phyloP scores from a whole-genome alignment of 176 grass and related monocot species.

The Urochloa ruziziensis region DNA sequence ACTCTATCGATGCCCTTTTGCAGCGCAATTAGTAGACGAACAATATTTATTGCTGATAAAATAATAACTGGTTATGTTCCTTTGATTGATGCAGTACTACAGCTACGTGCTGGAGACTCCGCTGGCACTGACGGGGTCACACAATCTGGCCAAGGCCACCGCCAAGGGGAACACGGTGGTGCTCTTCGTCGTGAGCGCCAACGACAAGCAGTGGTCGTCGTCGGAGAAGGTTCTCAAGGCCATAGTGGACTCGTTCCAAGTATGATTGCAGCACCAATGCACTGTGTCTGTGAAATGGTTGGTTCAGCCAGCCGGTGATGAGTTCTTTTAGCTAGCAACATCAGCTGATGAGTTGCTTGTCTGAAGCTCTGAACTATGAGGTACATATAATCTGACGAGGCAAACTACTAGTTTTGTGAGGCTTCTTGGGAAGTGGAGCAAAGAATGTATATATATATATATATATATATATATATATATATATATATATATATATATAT shows the following conservation, averaged over 20 bases:
- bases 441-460: too few species aligned
- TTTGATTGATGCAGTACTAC: conserved; percentile 74
- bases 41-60: too few species aligned
- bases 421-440: background rate
- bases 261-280: conserved; percentile 37
- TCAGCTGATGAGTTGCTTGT: background rate
- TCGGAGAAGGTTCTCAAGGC: conserved; percentile 74
- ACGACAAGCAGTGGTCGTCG: conserved; percentile 77
- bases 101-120: conserved; percentile 92
- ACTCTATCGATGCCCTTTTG: background rate
- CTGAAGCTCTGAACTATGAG: background rate
- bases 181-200: conserved; percentile 92
- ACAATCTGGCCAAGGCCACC: conserved; percentile 97
- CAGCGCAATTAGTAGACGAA: too few species aligned
- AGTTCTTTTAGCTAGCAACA: background rate
- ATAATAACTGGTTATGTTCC: too few species aligned
- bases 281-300: background rate
- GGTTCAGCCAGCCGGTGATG: too few species aligned
- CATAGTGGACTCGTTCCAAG: conserved; percentile 81
- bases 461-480: too few species aligned
- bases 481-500: too few species aligned
- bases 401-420: background rate
- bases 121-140: conserved; percentile 74
- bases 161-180: conserved; percentile 92
- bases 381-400: background rate